Evolutionary conservation across 2,329 filamentous ascomycete genomes (phyloP).

Genomic region (Fusarium buharicum): DNA sequence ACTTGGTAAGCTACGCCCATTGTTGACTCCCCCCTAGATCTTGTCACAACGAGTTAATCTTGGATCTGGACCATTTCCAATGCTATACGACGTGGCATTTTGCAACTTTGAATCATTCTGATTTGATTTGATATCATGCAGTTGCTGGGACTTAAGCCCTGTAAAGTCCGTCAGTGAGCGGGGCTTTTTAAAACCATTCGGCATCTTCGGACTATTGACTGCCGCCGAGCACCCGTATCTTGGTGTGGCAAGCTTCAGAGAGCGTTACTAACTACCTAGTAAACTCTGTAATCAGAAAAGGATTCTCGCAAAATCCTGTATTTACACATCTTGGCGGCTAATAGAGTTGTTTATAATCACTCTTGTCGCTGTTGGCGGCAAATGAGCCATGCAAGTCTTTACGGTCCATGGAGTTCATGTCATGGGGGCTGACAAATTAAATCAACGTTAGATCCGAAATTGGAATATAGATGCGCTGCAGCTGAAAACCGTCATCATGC

Average conservation of each 20-base stretch:
- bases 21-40: constrained; percentile 6
- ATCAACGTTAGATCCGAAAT: constrained; percentile 23
- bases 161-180: constrained; percentile 40
- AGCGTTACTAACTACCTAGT: too few relatives aligned
- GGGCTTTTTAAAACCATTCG: constrained; percentile 26
- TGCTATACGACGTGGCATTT: neutral
- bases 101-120: neutral
- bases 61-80: neutral
- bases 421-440: constrained; percentile 34
- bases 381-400: neutral
- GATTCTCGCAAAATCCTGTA: neutral
- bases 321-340: neutral
- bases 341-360: neutral
- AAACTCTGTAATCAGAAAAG: neutral
- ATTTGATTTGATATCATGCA: constrained; percentile 8
- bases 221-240: constrained; percentile 33
- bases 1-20: too few relatives aligned
- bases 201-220: constrained; percentile 34
- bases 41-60: constrained; percentile 6
- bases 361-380: neutral
- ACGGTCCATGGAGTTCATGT: too few relatives aligned
- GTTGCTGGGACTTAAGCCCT: constrained; percentile 37
- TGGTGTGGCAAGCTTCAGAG: constrained; percentile 23
- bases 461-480: constrained; percentile 21
- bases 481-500: constrained; percentile 15